Conservation (phyloP, 1,284 basidiomycete genomes). For the Lentinula novae-zelandiae region DNA sequence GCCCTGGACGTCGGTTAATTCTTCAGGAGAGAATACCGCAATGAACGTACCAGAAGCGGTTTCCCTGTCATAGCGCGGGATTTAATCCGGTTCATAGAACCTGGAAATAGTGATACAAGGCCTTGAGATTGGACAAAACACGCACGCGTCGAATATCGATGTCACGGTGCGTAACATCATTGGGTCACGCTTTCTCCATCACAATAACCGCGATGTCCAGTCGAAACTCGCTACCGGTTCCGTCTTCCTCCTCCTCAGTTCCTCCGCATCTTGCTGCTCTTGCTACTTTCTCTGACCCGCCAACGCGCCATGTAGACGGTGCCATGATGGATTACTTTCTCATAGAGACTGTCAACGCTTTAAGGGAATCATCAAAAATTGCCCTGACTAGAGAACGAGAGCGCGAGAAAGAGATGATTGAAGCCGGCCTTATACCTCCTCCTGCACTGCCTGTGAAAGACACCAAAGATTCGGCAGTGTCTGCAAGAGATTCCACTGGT, state of each 20-base stretch:
- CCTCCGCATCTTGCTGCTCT: slow-evolving; percentile 34
- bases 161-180: background rate
- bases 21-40: no score
- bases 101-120: no score
- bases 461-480: slow-evolving; percentile 35
- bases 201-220: slow-evolving; percentile 26
- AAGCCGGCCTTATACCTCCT: slow-evolving; percentile 62
- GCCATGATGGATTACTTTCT: slow-evolving; percentile 82
- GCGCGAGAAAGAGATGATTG: slow-evolving; percentile 71
- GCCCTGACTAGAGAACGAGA: slow-evolving; percentile 62
- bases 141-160: background rate
- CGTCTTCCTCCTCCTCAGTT: slow-evolving; percentile 28
- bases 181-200: background rate
- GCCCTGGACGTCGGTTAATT: no score
- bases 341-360: slow-evolving; percentile 72
- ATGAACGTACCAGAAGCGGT: no score
- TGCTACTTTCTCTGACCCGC: slow-evolving; percentile 56
- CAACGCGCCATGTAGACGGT: slow-evolving; percentile 61
- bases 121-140: no score
- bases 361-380: slow-evolving; percentile 68
- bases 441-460: slow-evolving; percentile 34
- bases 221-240: slow-evolving; percentile 30
- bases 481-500: slow-evolving; percentile 49
- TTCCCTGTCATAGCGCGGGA: no score
- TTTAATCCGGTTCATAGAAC: no score